Percentiles rank a stretch among this genome's conserved stretches.
Evolutionary conservation across 768 basidiomycete genomes (phyloP).

Genomic region (Rhizopogon sp.): DNA sequence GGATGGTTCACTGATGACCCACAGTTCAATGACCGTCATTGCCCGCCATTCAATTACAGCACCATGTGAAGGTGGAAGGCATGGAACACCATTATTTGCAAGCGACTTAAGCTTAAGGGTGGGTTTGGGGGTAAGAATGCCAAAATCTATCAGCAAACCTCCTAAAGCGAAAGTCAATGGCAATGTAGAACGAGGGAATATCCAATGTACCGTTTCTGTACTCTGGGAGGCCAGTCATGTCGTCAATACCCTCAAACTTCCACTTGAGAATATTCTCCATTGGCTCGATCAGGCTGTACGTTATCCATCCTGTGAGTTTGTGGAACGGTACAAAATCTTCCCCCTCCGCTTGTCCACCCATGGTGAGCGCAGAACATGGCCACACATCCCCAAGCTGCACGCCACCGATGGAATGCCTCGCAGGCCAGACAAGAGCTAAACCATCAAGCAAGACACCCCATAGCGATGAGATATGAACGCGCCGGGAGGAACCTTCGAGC

Average conservation of each 20-base stretch:
- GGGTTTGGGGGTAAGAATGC: constrained; percentile 67
- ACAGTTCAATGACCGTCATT: constrained; percentile 92
- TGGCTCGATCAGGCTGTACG: constrained; percentile 84
- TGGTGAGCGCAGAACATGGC: constrained; percentile 62
- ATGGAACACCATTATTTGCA: constrained; percentile 43
- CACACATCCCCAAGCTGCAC: constrained; percentile 89
- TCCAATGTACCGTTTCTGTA: constrained; percentile 78
- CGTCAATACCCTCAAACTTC: constrained; percentile 75
- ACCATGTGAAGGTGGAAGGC: constrained; percentile 71
- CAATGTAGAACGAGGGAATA: background rate
- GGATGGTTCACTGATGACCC: constrained; percentile 23
- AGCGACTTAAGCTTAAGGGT: constrained; percentile 46
- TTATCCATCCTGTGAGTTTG: constrained; percentile 92
- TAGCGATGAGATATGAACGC: constrained; percentile 67
- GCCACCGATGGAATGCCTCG: constrained; percentile 60
- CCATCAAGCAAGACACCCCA: constrained; percentile 84
- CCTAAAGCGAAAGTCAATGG: constrained; percentile 37
- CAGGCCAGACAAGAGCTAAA: constrained; percentile 86
- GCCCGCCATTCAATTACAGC: constrained; percentile 96
- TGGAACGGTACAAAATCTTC: constrained; percentile 89
- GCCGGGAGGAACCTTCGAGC: constrained; percentile 32
- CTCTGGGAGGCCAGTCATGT: constrained; percentile 91
- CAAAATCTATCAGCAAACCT: constrained; percentile 82
- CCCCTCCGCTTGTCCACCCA: constrained; percentile 35
- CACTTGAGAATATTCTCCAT: constrained; percentile 75